Conservation (phyloP, 805 yeast species). For the Starmera quercuum region DNA sequence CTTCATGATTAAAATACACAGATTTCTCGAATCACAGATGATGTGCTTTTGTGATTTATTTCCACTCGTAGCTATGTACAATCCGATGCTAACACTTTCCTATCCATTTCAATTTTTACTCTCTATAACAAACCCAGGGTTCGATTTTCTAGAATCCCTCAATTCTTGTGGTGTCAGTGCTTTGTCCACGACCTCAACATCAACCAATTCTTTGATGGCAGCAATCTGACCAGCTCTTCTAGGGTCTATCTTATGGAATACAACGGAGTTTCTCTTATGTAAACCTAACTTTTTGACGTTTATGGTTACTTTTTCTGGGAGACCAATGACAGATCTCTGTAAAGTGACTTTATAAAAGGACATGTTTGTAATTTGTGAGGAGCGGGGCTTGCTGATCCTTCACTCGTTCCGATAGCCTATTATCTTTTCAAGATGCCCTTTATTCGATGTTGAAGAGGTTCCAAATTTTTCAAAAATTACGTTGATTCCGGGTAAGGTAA, state of each 20-base stretch:
- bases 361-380: too few species aligned
- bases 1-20: too few species aligned
- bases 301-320: constrained; percentile 59
- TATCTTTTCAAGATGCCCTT: too few species aligned
- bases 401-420: too few species aligned
- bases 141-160: constrained; percentile 43
- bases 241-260: constrained; percentile 67
- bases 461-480: too few species aligned
- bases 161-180: constrained; percentile 43
- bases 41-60: too few species aligned
- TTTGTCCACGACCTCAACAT: constrained; percentile 63
- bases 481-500: too few species aligned
- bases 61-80: too few species aligned
- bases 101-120: constrained; percentile 13
- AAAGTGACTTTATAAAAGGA: constrained; percentile 64
- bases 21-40: too few species aligned
- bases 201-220: constrained; percentile 77
- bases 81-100: too few species aligned
- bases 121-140: constrained; percentile 56
- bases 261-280: constrained; percentile 61
- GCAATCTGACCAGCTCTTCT: constrained; percentile 81
- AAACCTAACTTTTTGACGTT: constrained; percentile 72
- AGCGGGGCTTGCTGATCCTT: too few species aligned
- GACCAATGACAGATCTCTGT: constrained; percentile 75
- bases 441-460: too few species aligned